Evolutionary conservation across 108 stramenopile genomes (phyloP).

Genomic region (Conticribra guillardii): DNA sequence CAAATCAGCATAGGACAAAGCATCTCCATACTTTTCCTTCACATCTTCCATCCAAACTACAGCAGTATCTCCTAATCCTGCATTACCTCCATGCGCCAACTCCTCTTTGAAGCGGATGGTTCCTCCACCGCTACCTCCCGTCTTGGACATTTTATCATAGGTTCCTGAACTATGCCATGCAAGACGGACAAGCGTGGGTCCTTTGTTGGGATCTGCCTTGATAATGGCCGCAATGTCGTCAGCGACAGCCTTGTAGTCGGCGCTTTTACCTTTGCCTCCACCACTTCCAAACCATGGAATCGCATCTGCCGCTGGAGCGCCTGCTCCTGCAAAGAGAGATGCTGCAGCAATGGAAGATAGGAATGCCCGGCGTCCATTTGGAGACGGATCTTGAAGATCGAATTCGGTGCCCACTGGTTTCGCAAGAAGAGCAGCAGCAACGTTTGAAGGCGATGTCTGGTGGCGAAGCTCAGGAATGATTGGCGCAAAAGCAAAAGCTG

Average conservation of each 20-base stretch:
- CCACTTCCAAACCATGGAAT: neutral
- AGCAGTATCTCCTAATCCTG: conserved; percentile 66
- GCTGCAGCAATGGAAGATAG: neutral
- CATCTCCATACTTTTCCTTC: conserved; percentile 64
- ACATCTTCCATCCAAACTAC: conserved; percentile 66
- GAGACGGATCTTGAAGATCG: neutral
- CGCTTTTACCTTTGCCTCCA: neutral
- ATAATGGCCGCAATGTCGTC: conserved; percentile 57
- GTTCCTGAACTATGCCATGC: conserved; percentile 84
- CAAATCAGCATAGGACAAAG: conserved; percentile 79
- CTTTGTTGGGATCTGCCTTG: conserved; percentile 54
- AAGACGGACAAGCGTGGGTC: conserved; percentile 63
- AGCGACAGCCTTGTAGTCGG: conserved; percentile 45
- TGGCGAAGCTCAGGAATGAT: neutral
- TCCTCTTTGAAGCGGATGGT: conserved; percentile 81
- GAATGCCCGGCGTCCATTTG: neutral
- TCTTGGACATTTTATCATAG: conserved; percentile 57
- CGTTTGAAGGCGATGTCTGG: neutral
- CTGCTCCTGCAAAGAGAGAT: neutral
- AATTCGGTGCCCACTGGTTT: neutral
- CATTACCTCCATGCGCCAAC: conserved; percentile 75
- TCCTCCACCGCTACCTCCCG: conserved; percentile 64
- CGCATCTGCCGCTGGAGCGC: neutral
- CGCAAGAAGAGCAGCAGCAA: neutral
- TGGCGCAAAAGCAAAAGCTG: neutral